Base-by-base conservation (phyloP, 352 stramenopile genomes). In the Pythium grandisporangium region DNA sequence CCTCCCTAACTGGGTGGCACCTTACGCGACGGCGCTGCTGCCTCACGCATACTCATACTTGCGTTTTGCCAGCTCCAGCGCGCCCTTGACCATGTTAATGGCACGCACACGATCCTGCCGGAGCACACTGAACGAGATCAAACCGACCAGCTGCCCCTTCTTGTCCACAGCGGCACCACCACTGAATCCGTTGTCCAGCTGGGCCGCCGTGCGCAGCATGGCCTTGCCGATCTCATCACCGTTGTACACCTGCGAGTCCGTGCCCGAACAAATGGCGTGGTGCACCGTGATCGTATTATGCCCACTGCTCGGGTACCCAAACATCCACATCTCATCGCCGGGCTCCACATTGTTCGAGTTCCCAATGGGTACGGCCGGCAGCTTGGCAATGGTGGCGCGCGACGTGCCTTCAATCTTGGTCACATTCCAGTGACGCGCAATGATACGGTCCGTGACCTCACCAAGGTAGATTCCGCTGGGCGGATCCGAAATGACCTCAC, bases 271-370 rank as follows among this genome's bases (percentile, higher is more conserved):
- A 45, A 93, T 93, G n/a, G 80, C 80, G 45, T 90, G 77, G 51
- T 93, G 80, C 43, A 93, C 80, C 2, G 80, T 93, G 58, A 93
- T 93, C 19, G 80, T 93, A 52, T 93, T 93, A 63, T 93, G 80
- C 16, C 80, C 80, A 34, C 74, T 89, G 54, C 80, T 93, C 16
- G 80, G 80, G 41, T 93, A 93, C 8, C 80, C 80, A 63, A 93
- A 93, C 80, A 93, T 93, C 80, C 80, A 93, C 77, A 93, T 89
- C 44, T 93, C 80, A 47, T 93, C 80, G 20, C 80, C 80, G 12
- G 80, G 80, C 45, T 93, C 80, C 16, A 93, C 69, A 25, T 90
- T 93, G 55, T 93, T 93, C 29, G 80, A 93, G 43, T 93, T 93
- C 23, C 80, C 80, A 42, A 93, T 88, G 4, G 63, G 63, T 20